phyloP scores from a whole-genome alignment of 1,284 basidiomycete genomes.

The Irpex lacteus region DNA sequence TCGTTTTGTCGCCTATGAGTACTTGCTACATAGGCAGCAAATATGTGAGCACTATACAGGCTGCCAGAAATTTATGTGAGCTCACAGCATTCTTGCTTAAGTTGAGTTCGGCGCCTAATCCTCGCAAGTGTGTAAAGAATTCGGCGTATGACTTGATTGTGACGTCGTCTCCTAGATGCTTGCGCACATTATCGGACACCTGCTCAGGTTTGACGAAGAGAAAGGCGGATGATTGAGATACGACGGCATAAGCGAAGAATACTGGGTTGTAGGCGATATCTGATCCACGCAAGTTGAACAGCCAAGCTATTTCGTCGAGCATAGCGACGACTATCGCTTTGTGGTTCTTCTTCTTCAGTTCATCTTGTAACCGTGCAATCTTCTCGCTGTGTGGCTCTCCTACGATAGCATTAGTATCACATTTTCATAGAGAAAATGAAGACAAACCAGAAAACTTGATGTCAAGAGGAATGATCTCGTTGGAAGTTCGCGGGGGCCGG shows the following conservation, averaged over 20 bases:
- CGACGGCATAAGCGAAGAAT: slow-evolving; percentile 90
- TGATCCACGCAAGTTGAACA: slow-evolving; percentile 91
- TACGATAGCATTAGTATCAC: slow-evolving; percentile 14
- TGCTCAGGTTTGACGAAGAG: slow-evolving; percentile 77
- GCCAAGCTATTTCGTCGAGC: slow-evolving; percentile 91
- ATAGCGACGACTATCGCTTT: slow-evolving; percentile 74
- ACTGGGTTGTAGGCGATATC: slow-evolving; percentile 98
- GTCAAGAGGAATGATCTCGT: slow-evolving; percentile 70
- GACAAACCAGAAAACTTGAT: slow-evolving; percentile 61
- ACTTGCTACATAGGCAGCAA: slow-evolving; percentile 40
- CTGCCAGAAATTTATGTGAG: background rate
- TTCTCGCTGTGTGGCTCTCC: slow-evolving; percentile 72
- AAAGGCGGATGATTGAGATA: slow-evolving; percentile 64
- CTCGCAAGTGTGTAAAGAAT: slow-evolving; percentile 63
- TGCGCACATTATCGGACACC: slow-evolving; percentile 53
- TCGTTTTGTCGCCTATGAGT: slow-evolving; percentile 70
- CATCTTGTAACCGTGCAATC: slow-evolving; percentile 62
- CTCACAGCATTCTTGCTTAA: slow-evolving; percentile 45
- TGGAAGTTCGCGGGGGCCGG: slow-evolving; percentile 69
- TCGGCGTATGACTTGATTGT: slow-evolving; percentile 70
- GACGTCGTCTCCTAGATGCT: slow-evolving; percentile 62
- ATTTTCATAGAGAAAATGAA: background rate
- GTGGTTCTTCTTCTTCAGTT: slow-evolving; percentile 62
- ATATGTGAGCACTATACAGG: background rate
- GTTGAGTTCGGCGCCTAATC: slow-evolving; percentile 44